Conservation (phyloP, 148 eudicot species). For the Drosera capensis region DNA sequence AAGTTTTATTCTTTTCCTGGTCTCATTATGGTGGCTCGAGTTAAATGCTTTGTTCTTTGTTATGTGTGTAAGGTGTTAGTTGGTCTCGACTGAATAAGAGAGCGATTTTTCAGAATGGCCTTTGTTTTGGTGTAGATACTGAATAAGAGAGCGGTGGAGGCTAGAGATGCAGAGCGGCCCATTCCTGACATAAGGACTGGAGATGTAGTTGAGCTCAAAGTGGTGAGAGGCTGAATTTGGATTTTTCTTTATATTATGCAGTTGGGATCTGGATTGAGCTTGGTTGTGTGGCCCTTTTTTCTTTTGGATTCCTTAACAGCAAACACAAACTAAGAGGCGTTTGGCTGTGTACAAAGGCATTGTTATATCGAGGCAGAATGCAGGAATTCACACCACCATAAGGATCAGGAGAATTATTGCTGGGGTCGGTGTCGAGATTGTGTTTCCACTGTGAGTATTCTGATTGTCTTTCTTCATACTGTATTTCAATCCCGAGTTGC, state of each 20-base stretch:
- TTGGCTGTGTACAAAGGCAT: conserved; percentile 84
- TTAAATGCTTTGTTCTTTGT: no score
- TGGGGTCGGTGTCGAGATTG: conserved; percentile 90
- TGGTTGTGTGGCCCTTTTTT: neutral
- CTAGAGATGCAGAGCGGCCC: conserved; percentile 38
- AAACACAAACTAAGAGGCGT: conserved; percentile 62
- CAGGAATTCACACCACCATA: conserved; percentile 89
- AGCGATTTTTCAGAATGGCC: neutral
- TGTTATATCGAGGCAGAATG: conserved; percentile 80
- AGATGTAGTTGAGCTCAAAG: conserved; percentile 66
- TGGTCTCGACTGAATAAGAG: neutral
- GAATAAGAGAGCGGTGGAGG: conserved; percentile 78
- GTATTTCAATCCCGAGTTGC: no score
- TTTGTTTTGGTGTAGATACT: conserved; percentile 28
- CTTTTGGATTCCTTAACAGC: conserved; percentile 32
- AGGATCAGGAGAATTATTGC: conserved; percentile 78
- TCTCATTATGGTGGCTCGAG: no score
- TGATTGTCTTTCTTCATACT: neutral
- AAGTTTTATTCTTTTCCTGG: no score
- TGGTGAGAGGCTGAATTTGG: conserved; percentile 26
- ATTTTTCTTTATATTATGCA: neutral
- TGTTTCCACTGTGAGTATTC: conserved; percentile 79
- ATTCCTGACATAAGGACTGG: conserved; percentile 74
- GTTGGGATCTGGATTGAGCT: neutral
- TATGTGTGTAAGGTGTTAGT: neutral